Evolutionary conservation across 495 filamentous ascomycete genomes (phyloP).

Genomic region (Podospora fimiseda): DNA sequence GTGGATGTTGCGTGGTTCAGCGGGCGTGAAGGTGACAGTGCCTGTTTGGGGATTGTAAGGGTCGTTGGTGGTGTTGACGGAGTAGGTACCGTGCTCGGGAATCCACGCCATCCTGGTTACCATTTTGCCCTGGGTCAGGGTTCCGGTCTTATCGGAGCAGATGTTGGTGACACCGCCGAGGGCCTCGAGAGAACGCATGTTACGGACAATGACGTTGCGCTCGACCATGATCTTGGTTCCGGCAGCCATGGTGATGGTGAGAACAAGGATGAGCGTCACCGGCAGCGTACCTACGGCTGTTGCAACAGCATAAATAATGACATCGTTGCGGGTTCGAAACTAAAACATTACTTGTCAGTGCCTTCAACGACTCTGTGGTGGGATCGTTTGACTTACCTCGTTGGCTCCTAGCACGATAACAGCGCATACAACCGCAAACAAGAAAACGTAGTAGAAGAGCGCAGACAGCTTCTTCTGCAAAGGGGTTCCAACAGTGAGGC

Average conservation of each 20-base stretch:
- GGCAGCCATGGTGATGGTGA: slow-evolving; percentile 74
- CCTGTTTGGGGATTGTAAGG: slow-evolving; percentile 34
- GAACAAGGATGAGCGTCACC: slow-evolving; percentile 59
- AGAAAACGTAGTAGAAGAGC: slow-evolving; percentile 7
- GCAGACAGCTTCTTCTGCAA: slow-evolving; percentile 8
- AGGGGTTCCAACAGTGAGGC: slow-evolving; percentile 6
- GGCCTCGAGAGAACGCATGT: slow-evolving; percentile 70
- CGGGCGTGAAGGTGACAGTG: slow-evolving; percentile 9
- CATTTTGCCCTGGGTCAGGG: slow-evolving; percentile 71
- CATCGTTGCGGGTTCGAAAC: slow-evolving; percentile 63
- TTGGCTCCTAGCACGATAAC: slow-evolving; percentile 5
- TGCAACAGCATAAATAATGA: slow-evolving; percentile 80
- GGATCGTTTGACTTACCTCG: not conserved
- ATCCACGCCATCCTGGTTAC: slow-evolving; percentile 58
- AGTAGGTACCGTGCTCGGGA: not conserved
- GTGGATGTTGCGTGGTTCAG: not conserved
- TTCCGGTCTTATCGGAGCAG: slow-evolving; percentile 83
- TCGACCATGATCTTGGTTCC: slow-evolving; percentile 72
- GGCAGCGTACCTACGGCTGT: slow-evolving; percentile 64
- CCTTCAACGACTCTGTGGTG: not conserved
- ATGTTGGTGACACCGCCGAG: slow-evolving; percentile 82
- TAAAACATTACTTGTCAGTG: slow-evolving; percentile 14
- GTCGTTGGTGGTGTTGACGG: not conserved
- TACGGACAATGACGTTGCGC: slow-evolving; percentile 65
- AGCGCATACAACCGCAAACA: slow-evolving; percentile 8